Conservation (phyloP, 192 early-diverging fungal genomes). For the Radiomyces spectabilis region DNA sequence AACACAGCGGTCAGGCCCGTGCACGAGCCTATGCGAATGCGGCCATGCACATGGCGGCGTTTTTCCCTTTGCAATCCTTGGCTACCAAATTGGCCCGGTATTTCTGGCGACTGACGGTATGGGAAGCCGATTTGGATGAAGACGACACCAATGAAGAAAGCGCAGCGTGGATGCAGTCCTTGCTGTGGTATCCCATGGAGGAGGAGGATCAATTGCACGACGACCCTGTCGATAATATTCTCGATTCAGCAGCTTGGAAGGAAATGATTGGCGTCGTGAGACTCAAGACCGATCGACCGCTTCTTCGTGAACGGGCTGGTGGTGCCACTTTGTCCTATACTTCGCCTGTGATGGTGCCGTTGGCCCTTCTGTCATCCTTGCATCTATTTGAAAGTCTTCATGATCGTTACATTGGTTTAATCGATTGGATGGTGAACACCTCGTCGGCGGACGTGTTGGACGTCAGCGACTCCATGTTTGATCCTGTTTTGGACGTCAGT, state of each 20-base stretch:
- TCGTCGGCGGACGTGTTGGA: conserved; percentile 9
- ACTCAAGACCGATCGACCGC: neutral
- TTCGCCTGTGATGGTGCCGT: conserved; percentile 19
- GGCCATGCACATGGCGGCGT: conserved; percentile 20
- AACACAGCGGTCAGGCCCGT: conserved; percentile 3
- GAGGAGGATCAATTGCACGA: conserved; percentile 21
- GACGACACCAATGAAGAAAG: neutral
- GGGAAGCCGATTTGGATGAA: conserved; percentile 14
- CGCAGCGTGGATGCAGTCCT: conserved; percentile 3
- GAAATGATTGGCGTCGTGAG: conserved; percentile 16
- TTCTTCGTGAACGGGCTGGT: neutral
- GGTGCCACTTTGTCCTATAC: conserved; percentile 13
- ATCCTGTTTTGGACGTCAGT: conserved; percentile 11
- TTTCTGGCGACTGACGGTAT: conserved; percentile 26
- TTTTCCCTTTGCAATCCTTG: conserved; percentile 7
- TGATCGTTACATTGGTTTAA: conserved; percentile 9
- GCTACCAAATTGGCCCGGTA: conserved; percentile 7
- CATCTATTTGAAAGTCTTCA: conserved; percentile 22
- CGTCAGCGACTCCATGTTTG: conserved; percentile 10
- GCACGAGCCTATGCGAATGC: conserved; percentile 28
- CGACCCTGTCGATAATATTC: conserved; percentile 16
- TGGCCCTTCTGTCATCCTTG: conserved; percentile 22
- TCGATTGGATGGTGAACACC: conserved; percentile 9
- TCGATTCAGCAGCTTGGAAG: conserved; percentile 18
- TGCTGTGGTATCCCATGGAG: conserved; percentile 17